Evolutionary conservation across 805 yeast species (phyloP), one percentile per base, ranked within the genome.

Genomic region (Pachysolen tannophilus): DNA sequence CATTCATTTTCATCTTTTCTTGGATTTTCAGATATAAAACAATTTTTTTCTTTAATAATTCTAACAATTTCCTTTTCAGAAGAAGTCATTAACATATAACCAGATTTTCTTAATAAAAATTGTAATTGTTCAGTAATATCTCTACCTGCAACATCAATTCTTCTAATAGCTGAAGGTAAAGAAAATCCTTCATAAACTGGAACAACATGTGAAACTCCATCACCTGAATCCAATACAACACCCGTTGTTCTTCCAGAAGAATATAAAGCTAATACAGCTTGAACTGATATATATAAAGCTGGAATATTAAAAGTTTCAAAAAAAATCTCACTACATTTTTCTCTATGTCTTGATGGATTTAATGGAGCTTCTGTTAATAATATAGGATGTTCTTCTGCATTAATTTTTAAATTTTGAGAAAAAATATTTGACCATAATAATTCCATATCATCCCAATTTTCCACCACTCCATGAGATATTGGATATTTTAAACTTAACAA

Each of bases 191-290:
- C 87, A 56, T 75, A 90, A 0, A 90, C 85, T 0, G 97, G 96
- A 2, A 86, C 94, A 7, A 82, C 68, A 49, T 83, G 88, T 26
- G 83, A 72, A 18, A 86, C 94, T 4, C 97, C 97, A 55, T 88
- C 97, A 5, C 97, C 97, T n/a, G 81, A 72, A 50, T 88, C 96
- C 9, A 90, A 50, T 3, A 85, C 94, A 26, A 85, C 72, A 1
- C 97, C 97, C 0, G 95, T 87, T 6, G 97, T 88, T 44, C 85
- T 63, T 0, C 97, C 97, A 5, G 84, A 71, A 0, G 97, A 87
- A 58, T 90, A 88, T 26, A 88, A 60, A 3, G 95, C 70, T 26
- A 88, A 61, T 8, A 87, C 87, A 0, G 95, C 90, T 44, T 82
- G 90, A 32, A 82, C 63, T 3, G 79, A 67, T 10, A 82, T 58